Evolutionary conservation across 495 filamentous ascomycete genomes (phyloP).

Genomic region (Platismatia glauca): DNA sequence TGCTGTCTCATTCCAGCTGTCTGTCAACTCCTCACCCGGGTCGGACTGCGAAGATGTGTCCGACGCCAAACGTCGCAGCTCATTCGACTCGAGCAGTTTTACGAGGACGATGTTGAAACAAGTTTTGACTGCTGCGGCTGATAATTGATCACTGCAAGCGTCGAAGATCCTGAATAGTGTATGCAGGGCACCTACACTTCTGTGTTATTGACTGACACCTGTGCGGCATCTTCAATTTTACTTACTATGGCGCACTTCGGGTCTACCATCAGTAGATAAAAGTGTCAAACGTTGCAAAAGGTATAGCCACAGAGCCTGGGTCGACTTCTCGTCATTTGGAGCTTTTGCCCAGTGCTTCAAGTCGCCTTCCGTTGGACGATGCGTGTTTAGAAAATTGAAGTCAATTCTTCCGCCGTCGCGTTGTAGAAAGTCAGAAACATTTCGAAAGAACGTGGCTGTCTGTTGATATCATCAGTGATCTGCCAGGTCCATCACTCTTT

Average conservation of each 20-base stretch:
- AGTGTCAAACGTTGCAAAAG: slow-evolving; percentile 69
- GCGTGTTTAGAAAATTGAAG: slow-evolving; percentile 36
- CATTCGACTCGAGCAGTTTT: slow-evolving; percentile 52
- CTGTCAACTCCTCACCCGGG: slow-evolving; percentile 14
- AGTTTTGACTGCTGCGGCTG: slow-evolving; percentile 69
- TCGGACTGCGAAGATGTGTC: not conserved
- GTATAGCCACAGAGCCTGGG: slow-evolving; percentile 68
- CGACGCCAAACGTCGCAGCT: not conserved
- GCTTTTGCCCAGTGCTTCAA: slow-evolving; percentile 31
- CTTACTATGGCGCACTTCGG: slow-evolving; percentile 81
- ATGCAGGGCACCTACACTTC: slow-evolving; percentile 57
- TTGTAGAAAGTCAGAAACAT: slow-evolving; percentile 77
- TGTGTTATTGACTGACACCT: slow-evolving; percentile 5
- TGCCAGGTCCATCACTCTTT: not conserved
- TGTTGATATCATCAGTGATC: slow-evolving; percentile 29
- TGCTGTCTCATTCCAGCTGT: slow-evolving; percentile 68
- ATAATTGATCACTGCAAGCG: slow-evolving; percentile 74
- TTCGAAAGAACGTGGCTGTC: slow-evolving; percentile 92
- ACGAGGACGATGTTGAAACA: slow-evolving; percentile 76
- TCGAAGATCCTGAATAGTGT: slow-evolving; percentile 87
- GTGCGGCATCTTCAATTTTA: not conserved
- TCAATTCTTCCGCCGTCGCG: slow-evolving; percentile 38
- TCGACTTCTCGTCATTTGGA: slow-evolving; percentile 33
- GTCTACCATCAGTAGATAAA: slow-evolving; percentile 64
- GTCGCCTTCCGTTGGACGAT: slow-evolving; percentile 35